Conservation (phyloP, 2,329 filamentous ascomycete genomes). For the Diaporthe citri region DNA sequence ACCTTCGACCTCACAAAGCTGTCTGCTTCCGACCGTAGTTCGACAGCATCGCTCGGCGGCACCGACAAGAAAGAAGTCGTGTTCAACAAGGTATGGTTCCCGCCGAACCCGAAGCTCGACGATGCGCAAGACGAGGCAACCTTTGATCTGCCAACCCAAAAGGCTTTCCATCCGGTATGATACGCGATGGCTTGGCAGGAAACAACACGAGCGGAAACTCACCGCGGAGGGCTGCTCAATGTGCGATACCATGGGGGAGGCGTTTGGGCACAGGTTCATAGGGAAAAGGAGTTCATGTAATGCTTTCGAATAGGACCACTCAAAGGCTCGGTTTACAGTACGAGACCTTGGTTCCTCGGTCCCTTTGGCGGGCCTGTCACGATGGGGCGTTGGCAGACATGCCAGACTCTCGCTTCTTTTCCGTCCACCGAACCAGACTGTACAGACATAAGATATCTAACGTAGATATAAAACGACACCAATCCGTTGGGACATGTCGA, state of each 20-base stretch:
- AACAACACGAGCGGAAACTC: neutral
- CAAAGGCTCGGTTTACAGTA: conserved; percentile 16
- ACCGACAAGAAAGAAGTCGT: neutral
- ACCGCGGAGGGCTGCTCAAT: neutral
- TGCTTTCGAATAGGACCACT: neutral
- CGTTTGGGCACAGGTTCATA: neutral
- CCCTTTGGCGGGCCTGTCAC: neutral
- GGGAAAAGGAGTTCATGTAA: neutral
- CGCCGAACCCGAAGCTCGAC: neutral
- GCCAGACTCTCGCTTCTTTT: neutral
- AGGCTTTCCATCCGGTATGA: conserved; percentile 16
- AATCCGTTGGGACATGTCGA: neutral
- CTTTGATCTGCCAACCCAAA: neutral
- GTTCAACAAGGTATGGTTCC: conserved; percentile 12
- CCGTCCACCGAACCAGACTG: neutral
- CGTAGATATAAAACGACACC: neutral
- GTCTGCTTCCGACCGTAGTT: neutral
- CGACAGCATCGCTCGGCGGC: conserved; percentile 6
- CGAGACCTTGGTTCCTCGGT: neutral
- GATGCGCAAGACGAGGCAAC: neutral
- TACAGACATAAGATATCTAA: neutral
- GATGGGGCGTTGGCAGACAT: neutral
- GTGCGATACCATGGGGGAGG: neutral
- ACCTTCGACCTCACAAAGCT: conserved; percentile 18
- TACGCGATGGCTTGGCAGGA: neutral